Evolutionary conservation across 495 filamentous ascomycete genomes (phyloP).

Genomic region (Penicillium verhagenii): DNA sequence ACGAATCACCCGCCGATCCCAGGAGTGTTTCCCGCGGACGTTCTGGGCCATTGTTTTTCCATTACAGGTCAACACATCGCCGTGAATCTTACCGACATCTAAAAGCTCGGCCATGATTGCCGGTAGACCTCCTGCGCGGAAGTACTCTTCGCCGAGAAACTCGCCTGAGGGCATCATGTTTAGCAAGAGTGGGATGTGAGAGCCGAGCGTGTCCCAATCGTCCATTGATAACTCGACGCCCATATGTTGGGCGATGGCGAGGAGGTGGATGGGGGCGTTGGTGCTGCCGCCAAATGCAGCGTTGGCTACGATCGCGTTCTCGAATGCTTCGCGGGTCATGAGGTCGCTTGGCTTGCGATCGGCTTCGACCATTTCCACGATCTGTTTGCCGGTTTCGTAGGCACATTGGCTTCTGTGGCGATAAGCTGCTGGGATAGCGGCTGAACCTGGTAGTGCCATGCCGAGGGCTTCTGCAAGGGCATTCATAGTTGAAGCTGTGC

Average conservation of each 20-base stretch:
- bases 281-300: slow-evolving; percentile 57
- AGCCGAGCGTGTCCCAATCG: slow-evolving; percentile 53
- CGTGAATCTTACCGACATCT: slow-evolving; percentile 43
- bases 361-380: slow-evolving; percentile 53
- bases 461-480: slow-evolving; percentile 54
- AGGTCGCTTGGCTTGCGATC: slow-evolving; percentile 57
- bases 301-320: slow-evolving; percentile 54
- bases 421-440: slow-evolving; percentile 54
- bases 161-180: slow-evolving; percentile 57
- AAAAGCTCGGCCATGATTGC: slow-evolving; percentile 54
- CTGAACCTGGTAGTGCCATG: slow-evolving; percentile 56
- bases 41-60: slow-evolving; percentile 42
- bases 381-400: slow-evolving; percentile 52
- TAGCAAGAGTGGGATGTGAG: slow-evolving; percentile 48
- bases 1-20: slow-evolving; percentile 46
- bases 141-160: slow-evolving; percentile 52
- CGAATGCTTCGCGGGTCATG: slow-evolving; percentile 54
- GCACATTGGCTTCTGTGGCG: slow-evolving; percentile 52
- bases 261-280: slow-evolving; percentile 56
- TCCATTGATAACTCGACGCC: slow-evolving; percentile 51
- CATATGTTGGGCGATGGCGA: slow-evolving; percentile 54
- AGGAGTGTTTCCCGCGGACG: slow-evolving; percentile 41
- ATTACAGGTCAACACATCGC: slow-evolving; percentile 43
- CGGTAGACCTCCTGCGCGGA: slow-evolving; percentile 53
- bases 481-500: slow-evolving; percentile 59